phyloP scores from a whole-genome alignment of 306 rosid genomes.

The Prinsepia uniflora region DNA sequence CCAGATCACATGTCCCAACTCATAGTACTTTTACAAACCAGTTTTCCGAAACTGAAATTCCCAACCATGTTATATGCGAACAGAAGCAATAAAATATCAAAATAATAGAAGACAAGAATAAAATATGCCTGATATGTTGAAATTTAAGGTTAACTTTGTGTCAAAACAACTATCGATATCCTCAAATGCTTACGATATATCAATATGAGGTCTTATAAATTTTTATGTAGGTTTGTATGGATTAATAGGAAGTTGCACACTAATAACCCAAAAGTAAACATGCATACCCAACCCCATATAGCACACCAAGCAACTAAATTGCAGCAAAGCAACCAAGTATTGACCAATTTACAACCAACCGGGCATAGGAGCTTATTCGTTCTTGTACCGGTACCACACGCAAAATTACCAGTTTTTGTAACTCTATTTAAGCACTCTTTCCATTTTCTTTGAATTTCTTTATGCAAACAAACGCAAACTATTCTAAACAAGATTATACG shows the following conservation, averaged over 20 bases:
- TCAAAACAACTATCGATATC: background rate
- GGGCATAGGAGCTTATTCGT: background rate
- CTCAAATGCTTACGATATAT: background rate
- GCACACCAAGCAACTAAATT: background rate
- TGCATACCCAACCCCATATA: background rate
- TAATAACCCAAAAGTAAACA: background rate
- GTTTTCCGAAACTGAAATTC: background rate
- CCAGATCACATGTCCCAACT: background rate
- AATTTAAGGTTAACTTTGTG: background rate
- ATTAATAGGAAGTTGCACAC: background rate
- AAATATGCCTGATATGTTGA: background rate
- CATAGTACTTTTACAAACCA: background rate
- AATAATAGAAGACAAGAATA: background rate
- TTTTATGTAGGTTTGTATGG: background rate
- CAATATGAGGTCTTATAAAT: background rate
- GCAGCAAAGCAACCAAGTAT: background rate
- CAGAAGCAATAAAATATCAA: background rate
- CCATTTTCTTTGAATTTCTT: conserved; percentile 3
- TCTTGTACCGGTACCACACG: background rate
- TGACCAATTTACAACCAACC: background rate
- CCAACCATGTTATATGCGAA: background rate
- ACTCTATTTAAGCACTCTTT: background rate
- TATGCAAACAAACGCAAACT: background rate
- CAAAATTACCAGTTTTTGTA: background rate
- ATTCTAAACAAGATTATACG: background rate